Evolutionary conservation across 305 asterid species (phyloP).

Genomic region (Coffea humblotiana): DNA sequence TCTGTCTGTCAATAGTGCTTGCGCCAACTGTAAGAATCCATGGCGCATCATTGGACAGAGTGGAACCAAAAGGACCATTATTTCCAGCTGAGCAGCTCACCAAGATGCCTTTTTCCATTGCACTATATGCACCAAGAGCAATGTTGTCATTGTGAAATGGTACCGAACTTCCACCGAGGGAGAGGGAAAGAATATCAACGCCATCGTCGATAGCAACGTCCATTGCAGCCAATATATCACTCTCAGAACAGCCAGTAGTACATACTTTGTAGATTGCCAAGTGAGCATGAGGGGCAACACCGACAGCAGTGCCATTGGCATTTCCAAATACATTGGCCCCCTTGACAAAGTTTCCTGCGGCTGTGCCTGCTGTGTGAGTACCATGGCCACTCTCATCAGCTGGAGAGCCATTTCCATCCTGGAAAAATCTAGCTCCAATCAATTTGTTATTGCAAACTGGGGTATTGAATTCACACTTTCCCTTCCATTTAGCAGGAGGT

Average conservation of each 20-base stretch:
- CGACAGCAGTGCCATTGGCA: constrained; percentile 55
- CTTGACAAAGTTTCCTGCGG: constrained; percentile 51
- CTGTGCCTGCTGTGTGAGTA: constrained; percentile 54
- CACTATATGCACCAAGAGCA: constrained; percentile 48
- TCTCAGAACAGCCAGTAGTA: constrained; percentile 22
- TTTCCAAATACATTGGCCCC: constrained; percentile 44
- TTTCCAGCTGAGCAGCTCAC: constrained; percentile 56
- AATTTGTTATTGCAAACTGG: constrained; percentile 52
- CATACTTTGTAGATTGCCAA: constrained; percentile 52
- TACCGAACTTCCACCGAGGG: constrained; percentile 24
- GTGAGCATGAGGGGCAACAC: constrained; percentile 55
- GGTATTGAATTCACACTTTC: constrained; percentile 42
- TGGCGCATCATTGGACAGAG: constrained; percentile 47
- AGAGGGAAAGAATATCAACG: constrained; percentile 46
- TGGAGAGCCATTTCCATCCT: constrained; percentile 18
- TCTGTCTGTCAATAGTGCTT: constrained; percentile 41
- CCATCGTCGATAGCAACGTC: constrained; percentile 59
- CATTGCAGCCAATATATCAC: constrained; percentile 41
- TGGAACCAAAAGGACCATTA: constrained; percentile 14
- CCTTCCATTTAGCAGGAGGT: constrained; percentile 65
- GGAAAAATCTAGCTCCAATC: constrained; percentile 52
- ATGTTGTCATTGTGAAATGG: constrained; percentile 23
- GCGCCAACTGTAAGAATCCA: constrained; percentile 77
- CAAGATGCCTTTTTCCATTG: constrained; percentile 47
- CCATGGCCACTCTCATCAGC: constrained; percentile 53